Evolutionary conservation across 192 early-diverging fungal genomes (phyloP), one percentile per base, ranked within the genome.

Genomic region (Coemansia sp.): DNA sequence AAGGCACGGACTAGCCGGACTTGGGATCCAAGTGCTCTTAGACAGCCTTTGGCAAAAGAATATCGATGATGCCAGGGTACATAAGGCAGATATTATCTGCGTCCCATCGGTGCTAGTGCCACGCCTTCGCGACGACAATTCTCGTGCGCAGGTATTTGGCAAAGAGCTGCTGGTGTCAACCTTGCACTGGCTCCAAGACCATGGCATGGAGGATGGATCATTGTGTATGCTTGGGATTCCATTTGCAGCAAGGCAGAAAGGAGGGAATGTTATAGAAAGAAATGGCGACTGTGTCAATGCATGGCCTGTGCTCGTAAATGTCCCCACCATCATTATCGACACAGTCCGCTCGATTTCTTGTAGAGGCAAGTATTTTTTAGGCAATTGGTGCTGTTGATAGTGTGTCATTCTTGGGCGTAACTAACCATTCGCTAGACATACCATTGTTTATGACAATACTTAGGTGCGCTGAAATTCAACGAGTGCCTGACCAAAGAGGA

Each of bases 391-490:
- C 0, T 8, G 19, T 19, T 18, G 15, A 26, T 8, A 26, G 58
- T 51, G 62, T 15, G 10, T 22, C 8, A 32, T 16, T 40, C 3
- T 63, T 46, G 5, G 39, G 7, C 46, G 18, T 16, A 36, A 18
- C 45, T 49, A n/a, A 26, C 41, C 26, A 3, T 36, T 12, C 46
- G 26, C 12, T 11, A 26, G 26, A 26, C 26, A 26, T 26, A 26
- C 3, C 26, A 21, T 40, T 5, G 8, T 61, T 10, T 36, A 37
- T 22, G 12, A 8, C 16, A 22, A n/a, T 37, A 8, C 60, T 21
- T 67, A 71, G 69, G 78, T 0, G 80, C 80, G 1, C 52, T 82
- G 15, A 76, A 70, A 61, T 82, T 82, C 68, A 73, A 76, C 65
- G 71, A 82, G n/a, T 22, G 11, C 19, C 65, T 77, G 41, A 66